phyloP scores from a whole-genome alignment of 805 yeast species.

The Schwanniomyces vanrijiae region DNA sequence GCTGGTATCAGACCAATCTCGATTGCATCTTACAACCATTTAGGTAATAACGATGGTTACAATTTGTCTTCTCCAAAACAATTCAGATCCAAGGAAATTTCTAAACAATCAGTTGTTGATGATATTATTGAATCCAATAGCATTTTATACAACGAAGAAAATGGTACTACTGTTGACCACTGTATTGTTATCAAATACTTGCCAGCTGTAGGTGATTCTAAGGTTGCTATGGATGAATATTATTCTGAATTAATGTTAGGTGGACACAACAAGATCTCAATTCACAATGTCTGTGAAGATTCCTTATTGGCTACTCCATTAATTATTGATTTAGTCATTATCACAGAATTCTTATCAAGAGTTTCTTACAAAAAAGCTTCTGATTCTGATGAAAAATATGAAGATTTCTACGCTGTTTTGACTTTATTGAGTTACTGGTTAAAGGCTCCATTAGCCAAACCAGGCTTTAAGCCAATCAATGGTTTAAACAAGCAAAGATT shows the following conservation, averaged over 20 bases:
- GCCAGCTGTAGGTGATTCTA: conserved; percentile 93
- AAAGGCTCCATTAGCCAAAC: conserved; percentile 92
- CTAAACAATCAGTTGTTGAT: conserved; percentile 89
- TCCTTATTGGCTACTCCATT: conserved; percentile 92
- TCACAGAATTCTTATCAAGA: conserved; percentile 87
- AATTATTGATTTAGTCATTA: conserved; percentile 85
- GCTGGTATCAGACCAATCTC: conserved; percentile 96
- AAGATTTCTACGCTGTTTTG: conserved; percentile 78
- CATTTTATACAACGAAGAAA: conserved; percentile 77
- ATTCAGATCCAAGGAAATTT: conserved; percentile 93
- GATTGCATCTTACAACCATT: conserved; percentile 92
- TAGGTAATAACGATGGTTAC: conserved; percentile 95
- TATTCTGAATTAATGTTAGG: conserved; percentile 96
- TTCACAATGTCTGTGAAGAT: conserved; percentile 96
- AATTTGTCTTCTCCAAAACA: conserved; percentile 89
- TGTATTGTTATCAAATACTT: conserved; percentile 93
- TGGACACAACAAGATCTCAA: conserved; percentile 91
- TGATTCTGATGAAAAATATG: conserved; percentile 46
- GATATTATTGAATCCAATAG: conserved; percentile 89
- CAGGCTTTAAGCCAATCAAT: conserved; percentile 86
- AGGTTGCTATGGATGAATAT: conserved; percentile 98
- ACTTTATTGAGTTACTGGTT: conserved; percentile 92
- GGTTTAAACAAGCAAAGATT: conserved; percentile 94
- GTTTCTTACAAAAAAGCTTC: conserved; percentile 69
- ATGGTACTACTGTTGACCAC: conserved; percentile 82